Base-by-base conservation (phyloP, 208 protist genomes). In the Perkinsela sp. region DNA sequence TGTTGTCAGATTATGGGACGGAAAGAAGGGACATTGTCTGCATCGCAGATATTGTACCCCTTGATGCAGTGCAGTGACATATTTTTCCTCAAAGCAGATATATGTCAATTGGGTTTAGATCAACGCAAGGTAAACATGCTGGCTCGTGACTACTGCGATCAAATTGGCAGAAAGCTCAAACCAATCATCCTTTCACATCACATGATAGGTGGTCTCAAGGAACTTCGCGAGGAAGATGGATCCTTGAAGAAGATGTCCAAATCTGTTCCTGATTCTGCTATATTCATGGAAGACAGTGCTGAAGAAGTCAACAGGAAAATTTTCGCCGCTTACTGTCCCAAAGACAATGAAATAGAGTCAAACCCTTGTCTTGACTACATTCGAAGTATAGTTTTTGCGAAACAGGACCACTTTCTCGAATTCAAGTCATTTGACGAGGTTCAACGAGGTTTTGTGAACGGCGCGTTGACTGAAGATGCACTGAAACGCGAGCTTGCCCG, bases 71-170 rank as follows among this genome's bases (percentile, higher is more conserved):
- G 92, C 76, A 79, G 92, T 28, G 97, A 99, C 80, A 96, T 99
- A 48, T 99, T 99, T 75, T 95, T 94, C 76, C 84, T 99, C 0
- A 93, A 91, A 70, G 90, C 94, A 1, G 95, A 99, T 79, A 95
- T 99, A 70, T 98, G 96, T 77, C 96, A 99, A 81, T 81, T 99
- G 0, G 97, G 97, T n/a, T 72, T 98, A 29, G 97, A 99, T 75
- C 96, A 99, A 80, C 82, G 96, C 70, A 99, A 99, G 77, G 96
- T 99, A 30, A 99, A 99, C 79, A 98, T 98, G 93, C 82, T 99
- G 15, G 97, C 97, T 0, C 80, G 95, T 57, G 96, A 99, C 75
- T 99, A 98, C 81, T 96, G 92, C 76, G 90, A 95, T 67, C 66
- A 88, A 32, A 86, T 79, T 6, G 78, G 80, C 16, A 79, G 78